Evolutionary conservation across 2,329 filamentous ascomycete genomes (phyloP), one percentile per base, ranked within the genome.

Genomic region (Aspergillus cejpii): DNA sequence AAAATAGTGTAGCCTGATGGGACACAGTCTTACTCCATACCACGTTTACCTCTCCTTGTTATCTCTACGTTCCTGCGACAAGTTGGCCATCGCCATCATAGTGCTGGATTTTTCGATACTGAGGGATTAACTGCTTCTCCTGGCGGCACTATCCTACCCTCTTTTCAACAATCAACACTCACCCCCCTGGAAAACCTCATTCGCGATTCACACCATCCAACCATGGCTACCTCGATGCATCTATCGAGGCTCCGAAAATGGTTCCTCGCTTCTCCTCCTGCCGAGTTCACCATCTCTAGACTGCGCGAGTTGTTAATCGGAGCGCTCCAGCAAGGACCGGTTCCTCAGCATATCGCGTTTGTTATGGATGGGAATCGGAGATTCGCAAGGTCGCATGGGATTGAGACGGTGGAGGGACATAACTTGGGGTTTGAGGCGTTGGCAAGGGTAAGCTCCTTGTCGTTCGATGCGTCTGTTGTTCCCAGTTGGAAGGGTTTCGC

Each of bases 361-460:
- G 91, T 96, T 57, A 98, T 98, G 92, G 92, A 98, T 65, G 92
- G 92, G 44, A 98, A 98, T 70, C 76, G 92, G 59, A 84, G 92
- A 37, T 98, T 94, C 72, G 92, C 92, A 11, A 79, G 87, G 50
- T 85, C 78, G 51, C 88, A 92, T 70, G 83, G 91, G 53, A 95
- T 98, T 64, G 92, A 98, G 73, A 95, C 90, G 0, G 83, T 97
- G 26, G 91, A 98, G 69, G 92, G 92, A 19, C 92, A 98, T 65
- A 90, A 95, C 64, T 73, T 94, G 57, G 92, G 92, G 2, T 98
- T 97, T 59, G 92, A 98, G 71, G 90, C 92, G 23, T 74, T 98
- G 49, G 92, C 91, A 39, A 82, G 84, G 63, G 88, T 91, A 73
- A 43, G 79, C 69, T 31, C 23, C 43, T 43, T 45, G 29, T 27